Conservation (phyloP, 176 grass and related monocot species). For the Bolboschoenus planiculmis region DNA sequence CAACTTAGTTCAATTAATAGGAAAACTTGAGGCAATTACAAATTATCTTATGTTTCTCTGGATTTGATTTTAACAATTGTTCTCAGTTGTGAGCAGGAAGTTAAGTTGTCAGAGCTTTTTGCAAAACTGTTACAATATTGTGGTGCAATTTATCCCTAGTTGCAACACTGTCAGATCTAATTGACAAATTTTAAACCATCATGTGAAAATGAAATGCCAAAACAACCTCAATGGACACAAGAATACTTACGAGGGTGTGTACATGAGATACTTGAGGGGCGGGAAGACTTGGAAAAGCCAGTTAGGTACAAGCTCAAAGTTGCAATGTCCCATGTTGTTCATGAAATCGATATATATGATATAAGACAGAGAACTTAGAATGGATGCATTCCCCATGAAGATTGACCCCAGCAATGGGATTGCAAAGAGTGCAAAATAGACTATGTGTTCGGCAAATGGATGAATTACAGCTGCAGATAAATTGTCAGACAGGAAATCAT, state of each 20-base stretch:
- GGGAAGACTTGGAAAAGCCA: slow-evolving; percentile 62
- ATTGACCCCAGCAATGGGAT: slow-evolving; percentile 39
- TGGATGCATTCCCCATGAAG: slow-evolving; percentile 36
- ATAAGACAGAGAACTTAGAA: slow-evolving; percentile 31
- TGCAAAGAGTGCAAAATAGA: slow-evolving; percentile 53
- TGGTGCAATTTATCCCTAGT: background rate
- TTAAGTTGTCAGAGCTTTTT: background rate
- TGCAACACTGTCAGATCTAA: background rate
- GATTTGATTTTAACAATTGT: background rate
- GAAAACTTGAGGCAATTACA: background rate
- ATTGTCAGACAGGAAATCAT: slow-evolving; percentile 5
- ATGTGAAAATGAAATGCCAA: background rate
- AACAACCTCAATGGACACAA: background rate
- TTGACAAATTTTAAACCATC: background rate
- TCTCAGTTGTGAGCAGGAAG: background rate
- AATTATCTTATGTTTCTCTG: background rate
- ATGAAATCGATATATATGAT: slow-evolving; percentile 76
- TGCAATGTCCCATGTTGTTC: slow-evolving; percentile 97
- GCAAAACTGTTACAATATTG: background rate
- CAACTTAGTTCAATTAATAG: background rate
- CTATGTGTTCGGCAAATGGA: slow-evolving; percentile 76
- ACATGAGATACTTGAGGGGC: slow-evolving; percentile 94
- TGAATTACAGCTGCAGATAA: slow-evolving; percentile 66
- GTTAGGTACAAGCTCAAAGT: slow-evolving; percentile 75
- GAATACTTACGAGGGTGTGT: slow-evolving; percentile 89